Evolutionary conservation across 1,284 basidiomycete genomes (phyloP), one percentile per base, ranked within the genome.

Genomic region (Apiotrichum siamense): DNA sequence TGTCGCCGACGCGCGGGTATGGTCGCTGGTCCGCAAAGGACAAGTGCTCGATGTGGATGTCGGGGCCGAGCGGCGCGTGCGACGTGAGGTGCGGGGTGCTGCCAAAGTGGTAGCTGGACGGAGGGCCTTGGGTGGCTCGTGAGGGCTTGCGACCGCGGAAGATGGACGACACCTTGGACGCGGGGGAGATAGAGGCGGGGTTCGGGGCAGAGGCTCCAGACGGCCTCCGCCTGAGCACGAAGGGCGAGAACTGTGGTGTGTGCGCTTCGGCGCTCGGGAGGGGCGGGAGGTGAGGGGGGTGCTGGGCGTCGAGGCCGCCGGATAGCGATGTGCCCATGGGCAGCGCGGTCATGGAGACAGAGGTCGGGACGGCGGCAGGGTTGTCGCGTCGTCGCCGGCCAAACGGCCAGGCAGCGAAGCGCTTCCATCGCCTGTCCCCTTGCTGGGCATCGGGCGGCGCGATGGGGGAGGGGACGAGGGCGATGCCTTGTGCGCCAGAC

Each of bases 401-500:
- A 7, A 48, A 55, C 45, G 36, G 37, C 46, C 48, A 47, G 4
- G 23, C 33, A 20, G 38, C 21, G n/a, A 53, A 51, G 10, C 48
- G 37, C 24, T 36, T 47, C 15, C 36, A 41, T 49, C 45, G 36
- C 17, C 45, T 27, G 21, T 44, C 13, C 17, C 20, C 33, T 11
- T 24, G 21, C 2, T 47, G 49, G 2, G 37, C 37, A 27, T 25
- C n/a, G n/a, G n/a, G 35, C 10, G 15, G 45, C 4, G n/a, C 5
- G 3, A 35, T 9, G 31, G 50, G 11, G 4, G 32, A 5, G 2
- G 52, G 55, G 4, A 52, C 55, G 4, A 54, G 41, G 9, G 52
- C 55, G 11, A 57, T 57, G 7, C 55, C 55, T 27, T 49, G 46
- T 3, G 55, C 55, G 9, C 55, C 55, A 10, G 52, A 54, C 12